A percentile compares a stretch with the other conserved stretches of the same genome.
Conservation (phyloP, 495 filamentous ascomycete species). For the Aspergillus panamensis region DNA sequence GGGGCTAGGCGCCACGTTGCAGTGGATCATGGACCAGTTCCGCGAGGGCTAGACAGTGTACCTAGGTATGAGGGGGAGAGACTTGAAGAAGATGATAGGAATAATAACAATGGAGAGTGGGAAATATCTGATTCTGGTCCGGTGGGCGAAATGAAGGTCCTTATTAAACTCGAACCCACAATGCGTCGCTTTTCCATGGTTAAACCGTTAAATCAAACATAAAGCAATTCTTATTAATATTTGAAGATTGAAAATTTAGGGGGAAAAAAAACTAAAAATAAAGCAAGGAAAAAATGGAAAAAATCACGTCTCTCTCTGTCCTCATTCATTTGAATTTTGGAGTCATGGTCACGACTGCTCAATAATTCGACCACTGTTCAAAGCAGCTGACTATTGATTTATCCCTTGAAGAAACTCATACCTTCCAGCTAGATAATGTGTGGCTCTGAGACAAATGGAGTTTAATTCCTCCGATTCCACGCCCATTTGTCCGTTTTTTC, state of each 20-base stretch:
- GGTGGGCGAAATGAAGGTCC: not conserved
- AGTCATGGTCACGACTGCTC: no score
- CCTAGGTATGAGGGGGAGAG: not conserved
- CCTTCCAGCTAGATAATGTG: slow-evolving; percentile 3
- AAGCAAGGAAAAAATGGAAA: not conserved
- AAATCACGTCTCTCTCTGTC: not conserved
- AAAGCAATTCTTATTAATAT: slow-evolving; percentile 4
- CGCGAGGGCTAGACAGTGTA: no score
- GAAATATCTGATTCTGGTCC: not conserved
- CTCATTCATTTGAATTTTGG: no score
- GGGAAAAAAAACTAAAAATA: not conserved
- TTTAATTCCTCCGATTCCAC: not conserved
- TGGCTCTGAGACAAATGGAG: slow-evolving; percentile 13
- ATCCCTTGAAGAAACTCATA: not conserved
- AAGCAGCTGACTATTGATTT: not conserved
- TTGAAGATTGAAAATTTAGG: not conserved
- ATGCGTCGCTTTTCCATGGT: slow-evolving; percentile 1
- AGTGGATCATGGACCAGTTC: slow-evolving; percentile 3
- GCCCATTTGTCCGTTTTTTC: not conserved
- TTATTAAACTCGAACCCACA: slow-evolving; percentile 6
- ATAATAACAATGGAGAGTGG: not conserved
- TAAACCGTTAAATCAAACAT: not conserved
- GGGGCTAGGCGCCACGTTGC: not conserved
- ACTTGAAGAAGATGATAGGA: not conserved
- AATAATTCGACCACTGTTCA: no score